phyloP scores from a whole-genome alignment of 148 eudicot species.

The Persicaria maculosa region DNA sequence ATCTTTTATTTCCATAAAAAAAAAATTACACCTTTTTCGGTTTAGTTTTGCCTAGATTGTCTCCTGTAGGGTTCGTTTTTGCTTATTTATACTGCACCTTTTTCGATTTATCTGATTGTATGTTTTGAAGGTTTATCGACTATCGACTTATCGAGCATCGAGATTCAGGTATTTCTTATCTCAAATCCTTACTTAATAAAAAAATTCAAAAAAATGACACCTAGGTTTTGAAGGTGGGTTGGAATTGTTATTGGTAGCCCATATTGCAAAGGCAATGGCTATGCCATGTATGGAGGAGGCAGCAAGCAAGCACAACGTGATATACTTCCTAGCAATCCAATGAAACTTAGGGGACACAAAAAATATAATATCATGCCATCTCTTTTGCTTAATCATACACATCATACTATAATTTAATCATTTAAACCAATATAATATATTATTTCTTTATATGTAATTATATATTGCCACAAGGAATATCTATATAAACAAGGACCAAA shows the following conservation, averaged over 20 bases:
- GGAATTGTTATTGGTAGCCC: background rate
- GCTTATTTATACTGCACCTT: no score
- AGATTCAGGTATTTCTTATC: no score
- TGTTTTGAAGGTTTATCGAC: no score
- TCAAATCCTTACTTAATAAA: no score
- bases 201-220: background rate
- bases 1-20: no score
- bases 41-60: no score
- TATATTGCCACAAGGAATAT: background rate
- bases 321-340: background rate
- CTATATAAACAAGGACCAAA: slow-evolving; percentile 5
- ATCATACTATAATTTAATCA: slow-evolving; percentile 4
- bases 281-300: background rate
- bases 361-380: background rate
- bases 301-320: slow-evolving; percentile 10
- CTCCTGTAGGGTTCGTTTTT: no score
- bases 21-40: no score
- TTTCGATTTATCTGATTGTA: no score
- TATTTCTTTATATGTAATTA: background rate
- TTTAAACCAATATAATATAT: background rate
- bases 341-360: background rate
- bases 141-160: no score
- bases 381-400: slow-evolving; percentile 7
- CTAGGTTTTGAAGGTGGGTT: background rate
- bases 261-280: background rate